Percentiles rank a stretch among this genome's conserved stretches.
These are phyloP conservation scores for Crassisporium funariophilum DNA, from an alignment of 768 basidiomycete species.

Conservation along the genomic window DNA sequence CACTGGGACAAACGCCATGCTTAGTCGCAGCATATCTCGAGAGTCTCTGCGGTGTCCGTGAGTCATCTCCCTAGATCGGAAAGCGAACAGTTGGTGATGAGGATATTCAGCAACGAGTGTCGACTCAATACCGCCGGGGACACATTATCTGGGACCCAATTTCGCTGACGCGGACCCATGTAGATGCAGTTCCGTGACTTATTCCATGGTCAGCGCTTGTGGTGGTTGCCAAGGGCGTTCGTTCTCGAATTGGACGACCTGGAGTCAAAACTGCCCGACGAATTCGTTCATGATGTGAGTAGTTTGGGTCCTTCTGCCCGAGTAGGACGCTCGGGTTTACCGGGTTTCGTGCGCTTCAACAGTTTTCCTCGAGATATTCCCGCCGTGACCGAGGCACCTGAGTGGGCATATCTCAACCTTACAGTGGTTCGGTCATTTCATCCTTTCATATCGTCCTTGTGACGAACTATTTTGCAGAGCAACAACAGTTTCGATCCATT, in stretches of 20 bases:
- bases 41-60: constrained; percentile 37
- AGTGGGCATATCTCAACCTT: constrained; percentile 61
- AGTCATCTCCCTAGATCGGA: constrained; percentile 4
- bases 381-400: constrained; percentile 43
- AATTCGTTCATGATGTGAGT: constrained; percentile 36
- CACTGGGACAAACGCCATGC: constrained; percentile 49
- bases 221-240: constrained; percentile 56
- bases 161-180: constrained; percentile 41
- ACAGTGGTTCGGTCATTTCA: constrained; percentile 30
- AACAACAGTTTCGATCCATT: constrained; percentile 37
- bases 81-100: background rate
- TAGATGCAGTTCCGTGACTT: constrained; percentile 58
- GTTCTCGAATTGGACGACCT: constrained; percentile 39
- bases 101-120: constrained; percentile 38
- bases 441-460: constrained; percentile 7
- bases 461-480: constrained; percentile 23
- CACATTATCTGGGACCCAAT: constrained; percentile 46
- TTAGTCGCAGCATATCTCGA: constrained; percentile 51
- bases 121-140: constrained; percentile 35
- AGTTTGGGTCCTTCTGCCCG: background rate
- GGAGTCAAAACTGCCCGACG: constrained; percentile 37
- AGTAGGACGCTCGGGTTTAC: background rate
- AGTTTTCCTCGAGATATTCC: constrained; percentile 53
- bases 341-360: background rate
- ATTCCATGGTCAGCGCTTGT: constrained; percentile 60